phyloP scores from a whole-genome alignment of 768 basidiomycete genomes.

The Gloeostereum incarnatum region DNA sequence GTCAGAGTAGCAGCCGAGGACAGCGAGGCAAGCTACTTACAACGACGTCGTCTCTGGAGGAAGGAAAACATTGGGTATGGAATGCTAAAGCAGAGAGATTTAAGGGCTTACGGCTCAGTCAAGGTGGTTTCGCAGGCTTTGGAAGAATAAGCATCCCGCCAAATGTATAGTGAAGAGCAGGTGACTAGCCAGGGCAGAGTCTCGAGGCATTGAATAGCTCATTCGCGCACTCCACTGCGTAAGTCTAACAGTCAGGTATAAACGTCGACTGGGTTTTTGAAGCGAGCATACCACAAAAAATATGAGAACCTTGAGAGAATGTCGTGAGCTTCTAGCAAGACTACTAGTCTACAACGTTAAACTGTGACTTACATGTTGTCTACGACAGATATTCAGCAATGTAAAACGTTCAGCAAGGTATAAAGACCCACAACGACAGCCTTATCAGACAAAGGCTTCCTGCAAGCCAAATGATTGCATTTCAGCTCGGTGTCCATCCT shows the following conservation, averaged over 20 bases:
- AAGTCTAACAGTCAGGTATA: slow-evolving; percentile 1
- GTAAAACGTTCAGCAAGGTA: slow-evolving; percentile 1
- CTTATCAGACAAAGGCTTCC: slow-evolving; percentile 59
- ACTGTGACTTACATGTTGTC: slow-evolving; percentile 47
- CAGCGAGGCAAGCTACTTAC: slow-evolving; percentile 22
- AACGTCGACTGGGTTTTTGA: background rate
- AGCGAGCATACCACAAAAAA: slow-evolving; percentile 60
- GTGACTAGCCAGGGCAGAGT: slow-evolving; percentile 59
- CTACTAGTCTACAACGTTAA: no score
- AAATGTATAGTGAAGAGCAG: background rate
- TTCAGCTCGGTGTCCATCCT: slow-evolving; percentile 74
- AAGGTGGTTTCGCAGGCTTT: slow-evolving; percentile 75
- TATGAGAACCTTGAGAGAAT: slow-evolving; percentile 60
- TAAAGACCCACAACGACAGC: slow-evolving; percentile 67
- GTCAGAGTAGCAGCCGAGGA: slow-evolving; percentile 3
- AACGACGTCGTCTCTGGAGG: slow-evolving; percentile 50
- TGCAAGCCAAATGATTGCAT: slow-evolving; percentile 74
- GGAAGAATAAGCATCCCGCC: slow-evolving; percentile 26
- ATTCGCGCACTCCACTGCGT: slow-evolving; percentile 73
- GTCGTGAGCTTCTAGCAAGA: background rate
- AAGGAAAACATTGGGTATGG: slow-evolving; percentile 1
- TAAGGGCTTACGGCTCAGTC: slow-evolving; percentile 57
- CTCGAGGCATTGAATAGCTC: slow-evolving; percentile 71
- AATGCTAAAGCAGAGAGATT: slow-evolving; percentile 1
- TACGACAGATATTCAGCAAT: slow-evolving; percentile 12